Conservation (phyloP, 1,139 yeast species). For the Pichia sp. region DNA sequence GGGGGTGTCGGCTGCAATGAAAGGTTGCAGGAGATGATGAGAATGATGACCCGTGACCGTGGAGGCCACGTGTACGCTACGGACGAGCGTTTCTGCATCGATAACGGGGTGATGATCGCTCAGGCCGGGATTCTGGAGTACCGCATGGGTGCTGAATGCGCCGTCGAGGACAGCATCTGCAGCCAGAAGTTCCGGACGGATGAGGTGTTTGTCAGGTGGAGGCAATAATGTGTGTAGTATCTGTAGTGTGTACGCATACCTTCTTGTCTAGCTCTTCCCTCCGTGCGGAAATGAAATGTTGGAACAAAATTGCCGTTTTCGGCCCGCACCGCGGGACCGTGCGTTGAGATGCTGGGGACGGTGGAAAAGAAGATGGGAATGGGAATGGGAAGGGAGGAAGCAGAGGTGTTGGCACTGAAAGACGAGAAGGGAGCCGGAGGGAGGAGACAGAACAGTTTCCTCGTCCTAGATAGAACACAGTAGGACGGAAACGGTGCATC, state of each 20-base stretch:
- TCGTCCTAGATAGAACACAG: neutral
- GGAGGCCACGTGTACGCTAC: constrained; percentile 88
- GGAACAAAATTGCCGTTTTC: neutral
- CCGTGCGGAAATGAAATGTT: neutral
- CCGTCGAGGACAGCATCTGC: constrained; percentile 70
- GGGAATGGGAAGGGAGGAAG: constrained; percentile 3
- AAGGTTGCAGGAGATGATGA: constrained; percentile 94
- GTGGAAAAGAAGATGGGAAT: neutral
- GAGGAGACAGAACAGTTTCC: neutral
- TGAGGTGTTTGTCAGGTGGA: constrained; percentile 86
- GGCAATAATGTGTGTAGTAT: constrained; percentile 6
- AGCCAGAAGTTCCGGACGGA: constrained; percentile 93
- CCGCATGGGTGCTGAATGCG: constrained; percentile 70
- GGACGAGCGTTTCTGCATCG: constrained; percentile 94
- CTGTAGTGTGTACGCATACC: neutral
- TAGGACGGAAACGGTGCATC: neutral
- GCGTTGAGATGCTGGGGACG: neutral
- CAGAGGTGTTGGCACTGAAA: neutral
- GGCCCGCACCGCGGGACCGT: neutral
- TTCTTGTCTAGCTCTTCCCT: neutral
- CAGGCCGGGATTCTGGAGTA: constrained; percentile 91
- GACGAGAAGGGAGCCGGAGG: neutral
- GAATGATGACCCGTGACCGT: constrained; percentile 81
- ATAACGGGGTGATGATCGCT: constrained; percentile 97
- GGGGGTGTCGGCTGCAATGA: constrained; percentile 98